A percentile compares a stretch with the other conserved stretches of the same genome.
Conservation (phyloP, 2,329 filamentous ascomycete species). For the Beauveria medogensis region DNA sequence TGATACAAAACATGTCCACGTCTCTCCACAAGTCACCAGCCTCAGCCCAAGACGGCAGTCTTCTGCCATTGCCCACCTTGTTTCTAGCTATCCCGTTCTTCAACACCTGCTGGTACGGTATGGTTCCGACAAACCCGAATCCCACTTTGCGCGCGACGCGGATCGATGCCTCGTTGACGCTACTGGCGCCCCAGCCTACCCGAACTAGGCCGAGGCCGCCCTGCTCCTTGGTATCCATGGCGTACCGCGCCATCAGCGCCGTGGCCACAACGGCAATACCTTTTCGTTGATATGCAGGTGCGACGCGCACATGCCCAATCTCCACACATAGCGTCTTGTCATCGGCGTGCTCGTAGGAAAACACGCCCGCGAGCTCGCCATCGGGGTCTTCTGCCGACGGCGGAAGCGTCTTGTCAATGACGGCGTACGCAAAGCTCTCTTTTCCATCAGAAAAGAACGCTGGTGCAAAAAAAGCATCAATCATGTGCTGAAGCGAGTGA, state of each 20-base stretch:
- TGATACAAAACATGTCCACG: slow-evolving; percentile 2
- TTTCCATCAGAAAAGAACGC: background rate
- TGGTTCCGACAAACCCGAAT: background rate
- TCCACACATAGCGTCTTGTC: background rate
- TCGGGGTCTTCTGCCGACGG: background rate
- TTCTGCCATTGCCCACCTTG: background rate
- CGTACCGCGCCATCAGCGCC: background rate
- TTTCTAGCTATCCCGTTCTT: background rate
- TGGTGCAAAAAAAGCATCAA: background rate
- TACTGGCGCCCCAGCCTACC: slow-evolving; percentile 4
- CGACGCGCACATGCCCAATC: slow-evolving; percentile 4
- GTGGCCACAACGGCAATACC: background rate
- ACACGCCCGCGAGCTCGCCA: background rate
- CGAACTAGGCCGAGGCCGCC: background rate
- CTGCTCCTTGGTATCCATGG: background rate
- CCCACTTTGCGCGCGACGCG: background rate
- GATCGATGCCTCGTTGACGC: background rate
- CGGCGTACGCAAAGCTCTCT: background rate
- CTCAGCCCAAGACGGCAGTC: background rate
- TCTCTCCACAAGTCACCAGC: slow-evolving; percentile 2
- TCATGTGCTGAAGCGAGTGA: background rate
- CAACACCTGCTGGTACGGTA: background rate
- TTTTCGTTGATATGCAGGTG: background rate
- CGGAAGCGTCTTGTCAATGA: background rate
- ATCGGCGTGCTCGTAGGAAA: slow-evolving; percentile 1